Base-by-base conservation (phyloP, 805 yeast species). In the Lipomyces lipofer region DNA sequence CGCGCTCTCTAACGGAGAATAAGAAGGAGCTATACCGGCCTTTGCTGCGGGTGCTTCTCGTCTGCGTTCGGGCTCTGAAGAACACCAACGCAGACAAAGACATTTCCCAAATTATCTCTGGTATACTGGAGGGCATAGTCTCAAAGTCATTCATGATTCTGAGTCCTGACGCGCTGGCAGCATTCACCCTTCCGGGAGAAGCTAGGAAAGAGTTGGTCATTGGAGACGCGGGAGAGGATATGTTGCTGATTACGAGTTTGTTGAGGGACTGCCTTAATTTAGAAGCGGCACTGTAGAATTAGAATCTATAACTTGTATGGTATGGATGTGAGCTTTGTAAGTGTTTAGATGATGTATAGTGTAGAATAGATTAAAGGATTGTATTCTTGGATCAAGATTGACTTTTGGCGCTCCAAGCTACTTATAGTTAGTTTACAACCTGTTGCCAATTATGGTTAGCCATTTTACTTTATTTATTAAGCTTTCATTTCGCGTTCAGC, bases 1-100 rank as follows among this genome's bases (percentile, higher is more conserved):
- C 77, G 0, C 71, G 77, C 44, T 71, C 76, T 4, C 69, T 82
- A 9, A 67, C 78, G 13, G 72, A 73, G 45, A 72, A 50, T 5
- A 42, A 47, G 22, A 54, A 53, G 2, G 54, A 35, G 33, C 21
- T 58, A 24, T 70, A 67, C 55, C 48, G 66, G 38, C 66, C 62
- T 13, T 50, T 67, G 30, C 61, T 70, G 27, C 65, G 71, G 15
- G 55, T 59, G 21, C 36, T 60, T 19, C 27, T 51, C 30, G 49
- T 54, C 29, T 29, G 63, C 45, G 49, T 39, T 7, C 49, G 50
- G 17, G 58, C 49, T 1, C 36, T 47, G 27, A 29, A 40, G 28
- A 33, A 25, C 36, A 7, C 27, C 28, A 12, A 22, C 28, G 43
- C 36, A 12, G 45, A 42, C 21, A 15, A 47, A 6, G 54, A 49